phyloP scores from a whole-genome alignment of 345 rosid species.

The Brassica nigra region DNA sequence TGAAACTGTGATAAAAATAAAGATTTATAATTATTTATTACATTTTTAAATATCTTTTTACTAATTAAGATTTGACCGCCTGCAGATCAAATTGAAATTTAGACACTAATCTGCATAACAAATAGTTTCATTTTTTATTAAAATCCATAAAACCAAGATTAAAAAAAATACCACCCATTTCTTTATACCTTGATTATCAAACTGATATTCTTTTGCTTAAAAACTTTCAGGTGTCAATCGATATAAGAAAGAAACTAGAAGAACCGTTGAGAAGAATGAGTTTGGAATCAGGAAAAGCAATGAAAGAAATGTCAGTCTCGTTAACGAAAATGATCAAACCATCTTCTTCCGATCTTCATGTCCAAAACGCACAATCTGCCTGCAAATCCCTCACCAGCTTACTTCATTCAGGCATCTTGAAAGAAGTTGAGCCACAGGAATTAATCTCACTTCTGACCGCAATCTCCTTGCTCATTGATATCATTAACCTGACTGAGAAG shows the following conservation, averaged over 20 bases:
- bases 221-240: slow-evolving; percentile 48
- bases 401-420: slow-evolving; percentile 49
- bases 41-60: neutral
- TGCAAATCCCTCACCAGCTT: slow-evolving; percentile 46
- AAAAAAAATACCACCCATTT: neutral
- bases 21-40: neutral
- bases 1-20: neutral
- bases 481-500: slow-evolving; percentile 50
- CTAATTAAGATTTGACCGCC: neutral
- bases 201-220: neutral
- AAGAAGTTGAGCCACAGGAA: slow-evolving; percentile 47
- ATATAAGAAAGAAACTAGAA: slow-evolving; percentile 41
- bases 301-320: slow-evolving; percentile 57
- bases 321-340: slow-evolving; percentile 51
- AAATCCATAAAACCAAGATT: neutral
- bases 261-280: slow-evolving; percentile 53
- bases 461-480: slow-evolving; percentile 57
- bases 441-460: slow-evolving; percentile 50
- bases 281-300: slow-evolving; percentile 54
- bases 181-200: neutral
- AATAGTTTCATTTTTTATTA: neutral
- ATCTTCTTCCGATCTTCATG: slow-evolving; percentile 44
- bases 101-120: neutral
- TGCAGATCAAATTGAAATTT: neutral
- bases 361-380: slow-evolving; percentile 47